Evolutionary conservation across 2,329 filamentous ascomycete species (phyloP), one percentile per base, ranked within the genome.

Genomic region (Aspergillus texensis): DNA sequence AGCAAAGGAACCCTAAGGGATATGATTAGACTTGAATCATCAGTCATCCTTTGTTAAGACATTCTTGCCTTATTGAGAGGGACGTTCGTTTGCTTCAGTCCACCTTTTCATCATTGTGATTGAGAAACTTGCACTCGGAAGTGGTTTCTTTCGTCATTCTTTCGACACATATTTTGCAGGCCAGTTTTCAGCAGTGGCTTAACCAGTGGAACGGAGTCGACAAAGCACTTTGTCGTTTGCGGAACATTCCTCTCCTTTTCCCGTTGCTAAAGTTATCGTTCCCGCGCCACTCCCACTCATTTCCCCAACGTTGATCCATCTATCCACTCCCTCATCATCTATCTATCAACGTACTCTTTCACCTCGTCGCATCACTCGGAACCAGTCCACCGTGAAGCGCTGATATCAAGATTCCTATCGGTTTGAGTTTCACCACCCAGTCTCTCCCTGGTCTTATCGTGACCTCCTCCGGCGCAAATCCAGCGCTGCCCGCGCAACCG

Each of bases 331-430:
- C 63, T 61, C 39, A 61, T 62, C 62, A 59, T 62, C 56, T 61
- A 50, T 85, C 45, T 91, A 91, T 78, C 84, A 85, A 72, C 78
- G n/a, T 34, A 26, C n/a, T 26, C 10, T 39, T 55, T 39, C 52
- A 24, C 52, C 45, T 60, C 24, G 1, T 88, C 69, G 73, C 71
- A 71, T 71, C 63, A 26, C 56, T 65, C 67, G 71, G 71, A 72
- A 68, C 43, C 39, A 24, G 50, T 67, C 62, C 28, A 66, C 58
- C 53, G 60, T 6, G 61, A 72, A 72, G 70, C 74, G 75, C 74
- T 67, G 62, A 28, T 45, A 32, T 34, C 53, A 46, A 6, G 46
- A 32, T 55, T 60, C 24, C 26, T 30, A 4, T 16, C 70, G 24
- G 58, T 57, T 64, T 65, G 62, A 30, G 71, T 75, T 68, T 68